Conservation (phyloP, 768 basidiomycete genomes). For the Mycena sanguinolenta region DNA sequence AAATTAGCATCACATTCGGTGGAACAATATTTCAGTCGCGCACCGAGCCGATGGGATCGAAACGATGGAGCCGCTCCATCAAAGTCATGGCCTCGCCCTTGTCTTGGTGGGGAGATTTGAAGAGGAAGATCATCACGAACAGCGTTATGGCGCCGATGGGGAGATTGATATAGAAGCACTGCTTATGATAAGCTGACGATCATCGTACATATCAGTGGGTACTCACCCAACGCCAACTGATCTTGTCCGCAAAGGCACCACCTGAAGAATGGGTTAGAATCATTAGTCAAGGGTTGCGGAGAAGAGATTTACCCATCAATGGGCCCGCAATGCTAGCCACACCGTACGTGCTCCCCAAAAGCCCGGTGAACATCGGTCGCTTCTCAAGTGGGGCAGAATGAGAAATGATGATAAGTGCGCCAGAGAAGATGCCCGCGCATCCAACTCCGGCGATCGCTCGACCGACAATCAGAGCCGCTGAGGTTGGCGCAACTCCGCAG, state of each 20-base stretch:
- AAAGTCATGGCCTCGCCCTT: slow-evolving; percentile 19
- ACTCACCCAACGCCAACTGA: slow-evolving; percentile 52
- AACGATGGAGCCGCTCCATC: slow-evolving; percentile 29
- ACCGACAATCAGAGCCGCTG: slow-evolving; percentile 53
- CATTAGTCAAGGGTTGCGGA: not conserved
- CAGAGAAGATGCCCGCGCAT: slow-evolving; percentile 49
- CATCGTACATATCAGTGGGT: not conserved
- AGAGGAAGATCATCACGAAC: slow-evolving; percentile 36
- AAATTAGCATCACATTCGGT: not conserved
- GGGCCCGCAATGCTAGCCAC: slow-evolving; percentile 40
- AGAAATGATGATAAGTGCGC: slow-evolving; percentile 44
- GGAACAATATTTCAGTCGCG: not conserved
- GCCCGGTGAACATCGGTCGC: slow-evolving; percentile 51
- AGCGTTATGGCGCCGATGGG: slow-evolving; percentile 30
- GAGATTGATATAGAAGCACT: slow-evolving; percentile 51
- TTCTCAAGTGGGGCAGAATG: slow-evolving; percentile 45
- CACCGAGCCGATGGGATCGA: slow-evolving; percentile 38
- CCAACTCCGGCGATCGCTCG: slow-evolving; percentile 61
- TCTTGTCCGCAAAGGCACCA: slow-evolving; percentile 33
- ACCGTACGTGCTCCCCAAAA: slow-evolving; percentile 48
- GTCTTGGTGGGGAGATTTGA: slow-evolving; percentile 37
- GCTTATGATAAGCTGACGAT: not conserved
- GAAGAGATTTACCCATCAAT: slow-evolving; percentile 44
- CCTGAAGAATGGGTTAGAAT: not conserved
- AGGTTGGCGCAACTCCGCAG: slow-evolving; percentile 50